Base-by-base conservation (phyloP, 2,329 filamentous ascomycete species). In the Aspergillus pseudotamarii region DNA sequence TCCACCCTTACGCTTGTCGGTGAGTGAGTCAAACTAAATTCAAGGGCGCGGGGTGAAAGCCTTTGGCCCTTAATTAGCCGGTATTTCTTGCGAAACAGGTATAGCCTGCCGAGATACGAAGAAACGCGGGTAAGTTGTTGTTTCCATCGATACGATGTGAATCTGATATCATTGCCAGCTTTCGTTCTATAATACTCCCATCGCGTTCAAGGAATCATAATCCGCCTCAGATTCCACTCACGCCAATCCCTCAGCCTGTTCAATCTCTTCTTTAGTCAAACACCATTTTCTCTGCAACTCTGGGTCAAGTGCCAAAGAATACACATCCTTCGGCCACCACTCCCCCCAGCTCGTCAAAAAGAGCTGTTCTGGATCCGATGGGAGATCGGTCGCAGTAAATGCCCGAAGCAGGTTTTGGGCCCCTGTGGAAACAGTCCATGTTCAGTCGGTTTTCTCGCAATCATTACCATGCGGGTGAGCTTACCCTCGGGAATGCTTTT, bases 301-400 rank as follows among this genome's bases (percentile, higher is more conserved):
- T 6, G 43, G 28, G 53, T 72, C 71, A 36, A 72, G 60, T 14
- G 67, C 70, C 16, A 64, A 5, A 6, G 63, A 60, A 61, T 70
- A 69, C 28, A 72, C 70, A 63, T 72, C 66, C 61, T 62, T 70
- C 4, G 71, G 64, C 70, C 71, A 72, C 70, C 71, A 72, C 54
- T 72, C 70, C n/a, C 71, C 71, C 71, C 71, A 72, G 46, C 70
- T 72, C 28, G 71, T 72, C 62, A 72, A 48, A 56, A 72, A 70
- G 19, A 72, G 65, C 41, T 71, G 70, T 46, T 72, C 63, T 0
- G 69, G 70, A 36, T 72, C 68, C 8, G 56, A 54, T 3, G 71
- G 71, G 12, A 72, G 23, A 30, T 72, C 63, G 2, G 59, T 65
- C 10, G 43, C 57, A 2, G 57, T 60, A 41, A 70, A 65, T 3